Conservation (phyloP, 1,139 yeast species). For the Dujonia santamariae region DNA sequence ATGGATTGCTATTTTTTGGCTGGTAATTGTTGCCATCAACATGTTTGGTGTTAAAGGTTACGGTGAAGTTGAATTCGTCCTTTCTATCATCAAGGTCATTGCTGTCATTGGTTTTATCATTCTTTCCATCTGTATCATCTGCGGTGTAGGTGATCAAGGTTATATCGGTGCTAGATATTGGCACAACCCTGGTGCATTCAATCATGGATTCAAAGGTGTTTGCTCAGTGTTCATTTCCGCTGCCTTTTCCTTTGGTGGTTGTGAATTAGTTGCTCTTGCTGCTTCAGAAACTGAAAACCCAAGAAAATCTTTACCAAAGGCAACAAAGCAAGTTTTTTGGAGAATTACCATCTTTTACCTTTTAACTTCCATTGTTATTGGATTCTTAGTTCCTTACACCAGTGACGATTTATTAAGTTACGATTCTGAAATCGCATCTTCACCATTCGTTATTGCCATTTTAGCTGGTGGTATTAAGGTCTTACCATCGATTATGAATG, state of each 20-base stretch:
- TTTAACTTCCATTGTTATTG: slow-evolving; percentile 44
- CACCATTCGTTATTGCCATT: slow-evolving; percentile 44
- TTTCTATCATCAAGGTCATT: slow-evolving; percentile 39
- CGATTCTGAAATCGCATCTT: slow-evolving; percentile 28
- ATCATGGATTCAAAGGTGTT: slow-evolving; percentile 71
- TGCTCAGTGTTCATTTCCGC: slow-evolving; percentile 82
- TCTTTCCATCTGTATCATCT: slow-evolving; percentile 35
- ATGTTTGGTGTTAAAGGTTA: slow-evolving; percentile 45
- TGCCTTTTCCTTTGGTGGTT: slow-evolving; percentile 84
- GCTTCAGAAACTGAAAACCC: slow-evolving; percentile 85
- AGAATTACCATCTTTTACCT: slow-evolving; percentile 62
- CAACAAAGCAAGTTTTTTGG: slow-evolving; percentile 74
- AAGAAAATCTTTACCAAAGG: slow-evolving; percentile 61
- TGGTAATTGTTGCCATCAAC: slow-evolving; percentile 35
- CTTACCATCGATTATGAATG: slow-evolving; percentile 51
- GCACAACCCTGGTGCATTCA: slow-evolving; percentile 47
- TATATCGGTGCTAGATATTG: slow-evolving; percentile 41
- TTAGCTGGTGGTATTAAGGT: slow-evolving; percentile 36
- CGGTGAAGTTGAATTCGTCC: slow-evolving; percentile 43
- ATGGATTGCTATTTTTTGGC: slow-evolving; percentile 42
- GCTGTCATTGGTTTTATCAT: slow-evolving; percentile 45
- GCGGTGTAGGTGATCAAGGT: slow-evolving; percentile 42
- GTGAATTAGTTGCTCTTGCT: slow-evolving; percentile 76
- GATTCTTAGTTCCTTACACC: slow-evolving; percentile 43
- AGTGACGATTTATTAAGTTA: slow-evolving; percentile 35